These are phyloP conservation scores for Suillus occidentalis DNA, from an alignment of 768 basidiomycete species.

Conservation along the genomic window DNA sequence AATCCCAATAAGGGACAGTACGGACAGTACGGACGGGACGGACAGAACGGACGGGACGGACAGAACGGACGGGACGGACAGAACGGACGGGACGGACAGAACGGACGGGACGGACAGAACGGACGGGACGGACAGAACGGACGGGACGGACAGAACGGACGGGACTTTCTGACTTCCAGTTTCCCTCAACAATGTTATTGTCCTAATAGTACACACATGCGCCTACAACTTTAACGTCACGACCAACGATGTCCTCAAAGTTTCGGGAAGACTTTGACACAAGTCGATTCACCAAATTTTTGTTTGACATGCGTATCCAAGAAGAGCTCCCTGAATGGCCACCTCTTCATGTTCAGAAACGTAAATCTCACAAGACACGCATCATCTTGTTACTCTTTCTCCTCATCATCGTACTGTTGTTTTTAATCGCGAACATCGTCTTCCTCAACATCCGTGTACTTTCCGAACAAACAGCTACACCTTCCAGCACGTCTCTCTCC, in stretches of 20 bases:
- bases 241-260: no score
- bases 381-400: constrained; percentile 33
- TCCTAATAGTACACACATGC: no score
- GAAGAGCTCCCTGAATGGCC: constrained; percentile 35
- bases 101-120: no score
- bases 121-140: no score
- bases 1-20: neutral
- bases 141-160: no score
- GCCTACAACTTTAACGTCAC: no score
- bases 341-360: constrained; percentile 41
- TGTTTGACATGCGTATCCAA: constrained; percentile 34
- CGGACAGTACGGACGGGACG: no score
- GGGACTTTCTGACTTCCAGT: no score
- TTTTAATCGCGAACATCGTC: constrained; percentile 41
- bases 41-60: no score
- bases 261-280: constrained; percentile 4
- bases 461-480: constrained; percentile 15
- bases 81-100: no score
- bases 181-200: no score
- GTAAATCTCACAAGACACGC: constrained; percentile 23
- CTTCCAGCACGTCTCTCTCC: constrained; percentile 32
- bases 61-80: no score
- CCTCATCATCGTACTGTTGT: constrained; percentile 40
- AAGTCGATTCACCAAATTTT: constrained; percentile 34
- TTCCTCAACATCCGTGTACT: constrained; percentile 40